Evolutionary conservation across 345 rosid species (phyloP), one percentile per base, ranked within the genome.

Genomic region (Rhizophora apiculata): DNA sequence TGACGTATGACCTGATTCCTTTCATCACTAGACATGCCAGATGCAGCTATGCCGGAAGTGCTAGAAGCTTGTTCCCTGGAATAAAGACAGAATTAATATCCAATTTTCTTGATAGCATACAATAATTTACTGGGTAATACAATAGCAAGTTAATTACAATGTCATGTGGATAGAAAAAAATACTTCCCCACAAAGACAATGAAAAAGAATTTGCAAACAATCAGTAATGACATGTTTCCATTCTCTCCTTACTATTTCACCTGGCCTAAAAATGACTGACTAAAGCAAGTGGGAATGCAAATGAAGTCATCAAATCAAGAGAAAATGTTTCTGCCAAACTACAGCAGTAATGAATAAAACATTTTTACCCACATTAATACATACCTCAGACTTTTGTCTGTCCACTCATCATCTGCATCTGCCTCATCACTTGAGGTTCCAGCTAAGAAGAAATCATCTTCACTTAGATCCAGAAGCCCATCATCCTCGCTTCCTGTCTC

Each of bases 401-500:
- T 95, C 91, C 89, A 95, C 70, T 95, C 99, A 77, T 95, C 97
- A 82, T 95, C 97, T 24, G 98, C 99, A 69, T 95, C 93, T 49
- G 92, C 99, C 83, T 95, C 99, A 81, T 95, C 97, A 74, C 98
- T 95, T 43, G 99, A 92, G 77, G 88, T 88, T 82, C 97, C 97
- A 78, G 77, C 65, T 59, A 90, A 74, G 77, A 95, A 95, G 84
- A 92, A 92, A 80, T 92, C 97, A 80, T 95, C 99, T 69, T 95
- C 99, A 76, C 96, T 95, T 81, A 89, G 78, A 80, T 92, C 98
- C 78, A 92, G 82, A 77, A 84, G 87, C 60, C 98, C 96, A 80
- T 95, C 99, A 76, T 92, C 99, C 83, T 95, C 99, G 71, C 99
- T 95, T 64, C 99, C 99, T 2, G 99, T 96, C 85, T 96, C 99